A percentile compares a stretch with the other conserved stretches of the same genome.
Evolutionary conservation across 306 rosid species (phyloP).

Genomic region (Pyrus bretschneideri): DNA sequence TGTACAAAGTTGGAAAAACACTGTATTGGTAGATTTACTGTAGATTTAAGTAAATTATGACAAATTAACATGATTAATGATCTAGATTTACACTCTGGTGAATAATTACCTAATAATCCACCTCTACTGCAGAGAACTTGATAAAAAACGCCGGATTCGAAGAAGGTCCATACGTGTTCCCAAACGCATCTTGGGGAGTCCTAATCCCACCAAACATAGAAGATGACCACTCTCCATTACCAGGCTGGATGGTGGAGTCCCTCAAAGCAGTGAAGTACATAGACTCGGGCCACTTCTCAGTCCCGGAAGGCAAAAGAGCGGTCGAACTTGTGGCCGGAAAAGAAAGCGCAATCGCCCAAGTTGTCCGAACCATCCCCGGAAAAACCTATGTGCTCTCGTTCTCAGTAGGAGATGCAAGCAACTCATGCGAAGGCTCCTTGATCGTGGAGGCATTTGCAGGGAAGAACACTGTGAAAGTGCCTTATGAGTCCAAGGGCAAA

Average conservation of each 20-base stretch:
- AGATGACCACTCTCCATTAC: conserved; percentile 87
- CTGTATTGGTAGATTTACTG: not conserved
- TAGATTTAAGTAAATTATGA: no score
- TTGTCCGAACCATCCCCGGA: conserved; percentile 67
- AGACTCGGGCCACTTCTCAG: conserved; percentile 72
- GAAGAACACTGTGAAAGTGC: conserved; percentile 62
- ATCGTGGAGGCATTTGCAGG: conserved; percentile 85
- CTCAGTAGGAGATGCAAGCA: conserved; percentile 79
- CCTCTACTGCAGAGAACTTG: conserved; percentile 44
- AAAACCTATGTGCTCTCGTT: conserved; percentile 65
- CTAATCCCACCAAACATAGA: conserved; percentile 90
- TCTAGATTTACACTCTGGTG: not conserved
- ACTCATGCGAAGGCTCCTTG: conserved; percentile 88
- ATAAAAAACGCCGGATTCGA: conserved; percentile 79
- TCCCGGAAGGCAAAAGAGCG: conserved; percentile 70
- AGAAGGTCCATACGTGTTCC: conserved; percentile 77
- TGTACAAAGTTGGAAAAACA: not conserved
- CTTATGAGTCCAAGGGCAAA: conserved; percentile 79
- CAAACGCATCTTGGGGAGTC: conserved; percentile 82
- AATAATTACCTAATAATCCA: not conserved
- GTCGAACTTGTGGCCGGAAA: conserved; percentile 86
- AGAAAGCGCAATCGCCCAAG: conserved; percentile 93
- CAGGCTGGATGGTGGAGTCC: conserved; percentile 98
- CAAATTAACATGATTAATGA: not conserved
- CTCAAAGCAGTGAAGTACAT: conserved; percentile 92